phyloP scores from a whole-genome alignment of 805 yeast genomes.

The Metschnikowia cubensis region DNA sequence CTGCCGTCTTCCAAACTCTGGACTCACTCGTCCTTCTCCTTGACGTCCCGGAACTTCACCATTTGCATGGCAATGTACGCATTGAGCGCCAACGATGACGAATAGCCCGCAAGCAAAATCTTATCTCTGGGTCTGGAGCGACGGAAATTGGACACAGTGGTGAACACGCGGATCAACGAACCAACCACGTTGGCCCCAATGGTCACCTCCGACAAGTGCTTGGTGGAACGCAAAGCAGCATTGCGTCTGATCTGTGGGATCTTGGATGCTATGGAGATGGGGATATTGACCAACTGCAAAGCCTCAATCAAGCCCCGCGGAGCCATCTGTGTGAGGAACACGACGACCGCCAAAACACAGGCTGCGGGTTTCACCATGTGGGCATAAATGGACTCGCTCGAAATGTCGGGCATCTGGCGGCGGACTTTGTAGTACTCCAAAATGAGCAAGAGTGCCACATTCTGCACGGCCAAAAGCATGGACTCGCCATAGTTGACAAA shows the following conservation, averaged over 20 bases:
- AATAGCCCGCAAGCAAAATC: conserved; percentile 38
- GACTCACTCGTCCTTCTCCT: conserved; percentile 5
- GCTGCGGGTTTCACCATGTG: conserved; percentile 22
- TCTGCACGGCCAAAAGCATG: conserved; percentile 36
- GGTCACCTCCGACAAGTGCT: conserved; percentile 36
- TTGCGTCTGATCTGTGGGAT: conserved; percentile 39
- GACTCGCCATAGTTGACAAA: conserved; percentile 42
- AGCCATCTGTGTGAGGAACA: conserved; percentile 30
- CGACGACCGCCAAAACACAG: conserved; percentile 23
- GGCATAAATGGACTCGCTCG: neutral
- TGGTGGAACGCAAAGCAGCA: conserved; percentile 31
- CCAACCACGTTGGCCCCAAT: conserved; percentile 40
- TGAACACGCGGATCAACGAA: conserved; percentile 36
- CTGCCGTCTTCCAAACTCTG: too few relatives aligned
- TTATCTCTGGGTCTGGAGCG: conserved; percentile 23
- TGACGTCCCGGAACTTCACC: conserved; percentile 10
- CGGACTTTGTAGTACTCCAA: conserved; percentile 27
- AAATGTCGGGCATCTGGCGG: neutral
- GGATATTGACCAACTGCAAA: conserved; percentile 37
- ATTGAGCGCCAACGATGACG: conserved; percentile 32
- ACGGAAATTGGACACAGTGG: conserved; percentile 33
- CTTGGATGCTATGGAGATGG: conserved; percentile 35
- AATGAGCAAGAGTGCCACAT: conserved; percentile 32
- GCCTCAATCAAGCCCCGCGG: conserved; percentile 26
- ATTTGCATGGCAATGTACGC: conserved; percentile 35